Conservation (phyloP, 176 grass and related monocot species). For the Neostapfia colusana region DNA sequence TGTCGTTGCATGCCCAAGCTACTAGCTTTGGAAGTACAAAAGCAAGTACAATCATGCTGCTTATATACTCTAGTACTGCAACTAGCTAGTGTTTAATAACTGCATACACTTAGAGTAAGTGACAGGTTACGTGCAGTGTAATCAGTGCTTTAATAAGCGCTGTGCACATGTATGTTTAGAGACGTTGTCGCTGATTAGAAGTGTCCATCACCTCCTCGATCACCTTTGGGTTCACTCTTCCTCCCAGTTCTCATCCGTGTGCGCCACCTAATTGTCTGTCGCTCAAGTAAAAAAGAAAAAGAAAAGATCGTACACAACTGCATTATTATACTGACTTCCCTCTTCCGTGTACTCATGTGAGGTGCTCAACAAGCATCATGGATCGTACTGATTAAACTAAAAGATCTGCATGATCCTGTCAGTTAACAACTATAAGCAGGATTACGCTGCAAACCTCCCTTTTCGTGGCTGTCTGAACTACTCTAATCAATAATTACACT, state of each 20-base stretch:
- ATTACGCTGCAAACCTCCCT: neutral
- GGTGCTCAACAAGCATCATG: neutral
- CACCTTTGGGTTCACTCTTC: too few species aligned
- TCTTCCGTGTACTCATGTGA: constrained; percentile 15
- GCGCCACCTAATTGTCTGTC: neutral
- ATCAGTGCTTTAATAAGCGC: neutral
- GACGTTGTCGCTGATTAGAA: too few species aligned
- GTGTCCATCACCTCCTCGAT: too few species aligned
- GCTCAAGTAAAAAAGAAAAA: neutral
- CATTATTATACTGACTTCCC: neutral
- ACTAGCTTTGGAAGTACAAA: neutral
- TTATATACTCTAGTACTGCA: constrained; percentile 25
- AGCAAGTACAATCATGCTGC: constrained; percentile 38
- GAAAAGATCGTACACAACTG: constrained; percentile 1
- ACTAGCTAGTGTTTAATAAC: neutral
- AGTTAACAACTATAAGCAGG: constrained; percentile 24
- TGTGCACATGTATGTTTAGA: constrained; percentile 36
- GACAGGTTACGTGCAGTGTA: constrained; percentile 26
- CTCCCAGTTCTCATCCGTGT: too few species aligned
- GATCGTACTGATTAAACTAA: constrained; percentile 27
- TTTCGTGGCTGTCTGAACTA: neutral
- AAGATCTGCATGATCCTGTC: constrained; percentile 40
- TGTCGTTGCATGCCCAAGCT: constrained; percentile 24
- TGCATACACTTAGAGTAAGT: constrained; percentile 19
- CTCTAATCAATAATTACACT: neutral